Evolutionary conservation across 2,329 filamentous ascomycete genomes (phyloP).

Genomic region (Trichophyton schoenleinii): DNA sequence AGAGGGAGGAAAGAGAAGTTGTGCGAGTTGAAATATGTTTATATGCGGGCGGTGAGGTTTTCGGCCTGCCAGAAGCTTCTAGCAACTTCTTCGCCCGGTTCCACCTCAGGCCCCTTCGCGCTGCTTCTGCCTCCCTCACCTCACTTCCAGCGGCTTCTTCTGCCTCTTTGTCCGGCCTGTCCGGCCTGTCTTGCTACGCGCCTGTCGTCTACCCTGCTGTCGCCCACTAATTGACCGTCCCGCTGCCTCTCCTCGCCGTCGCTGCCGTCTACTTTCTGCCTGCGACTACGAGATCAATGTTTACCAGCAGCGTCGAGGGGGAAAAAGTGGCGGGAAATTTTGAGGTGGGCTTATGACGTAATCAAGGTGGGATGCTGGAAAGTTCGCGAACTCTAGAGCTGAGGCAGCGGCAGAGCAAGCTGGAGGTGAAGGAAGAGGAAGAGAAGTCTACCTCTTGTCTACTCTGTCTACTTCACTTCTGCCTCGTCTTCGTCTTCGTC

Average conservation of each 20-base stretch:
- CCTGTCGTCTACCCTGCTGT: not conserved
- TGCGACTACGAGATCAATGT: not conserved
- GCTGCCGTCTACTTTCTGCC: not conserved
- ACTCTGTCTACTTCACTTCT: no score
- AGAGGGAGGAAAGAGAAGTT: conserved; percentile 8
- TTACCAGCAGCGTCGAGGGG: not conserved
- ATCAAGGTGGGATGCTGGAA: conserved; percentile 8
- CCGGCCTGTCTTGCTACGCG: not conserved
- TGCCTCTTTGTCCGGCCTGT: not conserved
- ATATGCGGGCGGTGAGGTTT: conserved; percentile 33
- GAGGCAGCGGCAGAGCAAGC: not conserved
- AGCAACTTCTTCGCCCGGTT: conserved; percentile 15
- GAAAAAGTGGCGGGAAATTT: not conserved
- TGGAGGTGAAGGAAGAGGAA: no score
- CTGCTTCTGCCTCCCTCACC: not conserved
- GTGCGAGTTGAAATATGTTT: conserved; percentile 16
- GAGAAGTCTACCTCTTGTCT: no score
- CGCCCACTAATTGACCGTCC: not conserved
- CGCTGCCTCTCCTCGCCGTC: not conserved
- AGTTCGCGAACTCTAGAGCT: not conserved
- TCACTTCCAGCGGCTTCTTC: not conserved
- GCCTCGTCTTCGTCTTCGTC: no score
- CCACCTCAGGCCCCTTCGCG: conserved; percentile 7
- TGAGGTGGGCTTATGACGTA: conserved; percentile 5
- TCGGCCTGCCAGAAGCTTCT: conserved; percentile 29